Evolutionary conservation across 768 basidiomycete genomes (phyloP), one percentile per base, ranked within the genome.

Genomic region (Tricholoma sp.): DNA sequence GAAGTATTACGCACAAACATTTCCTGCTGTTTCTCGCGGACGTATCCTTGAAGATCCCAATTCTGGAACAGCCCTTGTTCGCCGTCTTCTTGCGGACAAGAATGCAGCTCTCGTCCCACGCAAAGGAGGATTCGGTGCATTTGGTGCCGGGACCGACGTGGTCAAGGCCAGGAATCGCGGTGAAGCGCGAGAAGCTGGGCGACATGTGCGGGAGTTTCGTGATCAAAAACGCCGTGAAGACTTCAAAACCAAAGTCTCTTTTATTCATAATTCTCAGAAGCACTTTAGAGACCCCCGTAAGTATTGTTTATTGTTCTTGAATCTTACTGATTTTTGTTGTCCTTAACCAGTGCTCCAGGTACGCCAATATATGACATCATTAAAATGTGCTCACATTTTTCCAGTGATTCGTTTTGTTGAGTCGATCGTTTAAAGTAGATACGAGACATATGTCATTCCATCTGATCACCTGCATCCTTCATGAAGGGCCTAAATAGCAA

Each of bases 151-250:
- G 1, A 86, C 82, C 7, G 83, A 92, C 31, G 88, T 94, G 9
- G 82, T 98, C 59, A 91, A 88, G 69, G 96, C 94, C 19, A 80
- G 93, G 52, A 98, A 98, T 74, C 81, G 80, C n/a, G 97, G 97
- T 2, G 96, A 98, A 74, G 97, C 97, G 12, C 82, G 83, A 61
- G 89, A 98, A 71, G 96, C 96, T 19, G 92, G 88, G 12, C 81
- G 91, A 47, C 91, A 95, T 71, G 81, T 91, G 1, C 78, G 85
- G 55, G 89, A 94, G 66, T 90, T 89, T 74, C 79, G 88, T 60
- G 95, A 97, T 67, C 85, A 89, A 68, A 83, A 77, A 64, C 77
- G 83, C 52, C 80, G 82, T 58, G 89, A 96, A 67, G 83, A 88
- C 34, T 94, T 93, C 79, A 92, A 86, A 74, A 93, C 92, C 5